Base-by-base conservation (phyloP, 495 filamentous ascomycete genomes). In the Aspergillus olivimuriae region DNA sequence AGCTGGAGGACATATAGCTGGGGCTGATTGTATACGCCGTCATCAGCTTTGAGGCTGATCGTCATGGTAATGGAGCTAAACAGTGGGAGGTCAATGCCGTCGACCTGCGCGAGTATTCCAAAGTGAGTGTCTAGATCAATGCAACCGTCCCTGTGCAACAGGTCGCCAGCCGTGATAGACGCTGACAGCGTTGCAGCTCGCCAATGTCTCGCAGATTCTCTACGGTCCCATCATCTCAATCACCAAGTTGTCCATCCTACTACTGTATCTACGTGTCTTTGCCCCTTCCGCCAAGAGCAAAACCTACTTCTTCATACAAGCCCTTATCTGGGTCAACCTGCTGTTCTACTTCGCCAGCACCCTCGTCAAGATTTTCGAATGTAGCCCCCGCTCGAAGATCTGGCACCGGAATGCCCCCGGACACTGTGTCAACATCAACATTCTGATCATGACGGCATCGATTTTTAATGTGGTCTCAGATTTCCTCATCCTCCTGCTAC, bases 181-280 rank as follows among this genome's bases (percentile, higher is more conserved):
- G n/a, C 10, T 39, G 32, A 52, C 20, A 7, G 14, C 33, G 9
- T 19, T 23, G 4, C 23, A 68, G 61, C 57, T 65, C 50, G 61
- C 63, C 12, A 66, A 69, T 34, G 51, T 57, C 2, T 42, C 54
- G 7, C 55, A 61, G 6, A 60, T 70, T 23, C 24, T 50, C 1
- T 73, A 70, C 34, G 61, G 56, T 1, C 53, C 62, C n/a, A 46
- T 57, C 4, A 67, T 71, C 2, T 54, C 57, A 30, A 49, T 58
- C 40, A 60, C 66, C 1, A 70, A 73, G 40, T 31, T 69, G 11
- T 56, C 66, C 14, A 63, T 73, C 5, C 52, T 73, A 1, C 55
- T 56, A 12, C 46, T 69, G 6, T 70, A 70, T 37, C 57, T 61
- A 12, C 61, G 66, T 1, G 52, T 69, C 10, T 70, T 73, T 45